Base-by-base conservation (phyloP, 306 rosid genomes). In the Leucaena leucocephala region DNA sequence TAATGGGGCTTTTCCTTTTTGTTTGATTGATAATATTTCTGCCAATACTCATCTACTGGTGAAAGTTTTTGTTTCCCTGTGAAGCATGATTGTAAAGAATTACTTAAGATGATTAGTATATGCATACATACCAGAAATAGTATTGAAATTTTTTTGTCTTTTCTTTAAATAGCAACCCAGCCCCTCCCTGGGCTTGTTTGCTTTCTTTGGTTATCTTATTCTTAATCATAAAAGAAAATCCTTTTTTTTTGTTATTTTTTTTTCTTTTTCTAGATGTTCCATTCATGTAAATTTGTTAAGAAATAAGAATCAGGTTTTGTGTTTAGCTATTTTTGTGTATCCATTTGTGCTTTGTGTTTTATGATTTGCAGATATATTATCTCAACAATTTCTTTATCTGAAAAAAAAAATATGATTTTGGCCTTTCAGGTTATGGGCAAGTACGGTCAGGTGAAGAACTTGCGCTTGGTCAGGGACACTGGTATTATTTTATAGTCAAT, bases 401-500 rank as follows among this genome's bases (percentile, higher is more conserved):
- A 33, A 61, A 5, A 33, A 27, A 0, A 10, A 61, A 33, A 22
- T 76, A 64, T 88, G 64, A 38, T 44, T 76, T 81, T 76, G 44
- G 42, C 68, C 80, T 80, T 90, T 83, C 88, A 94, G 98, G 94
- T 88, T 48, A 90, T 94, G 94, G 84, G 90, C 82, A 74, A 83
- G 80, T 94, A 89, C 75, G 98, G 98, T 34, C 86, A 82, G 62
- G 93, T 94, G 77, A 94, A 86, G 88, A 85, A 87, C 78, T 74
- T 94, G 78, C 92, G 97, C 72, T 76, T 94, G 89, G 97, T 94
- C 80, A 88, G 94, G 82, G 94, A 94, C 82, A 90, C 92, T 46
- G 98, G 98, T 94, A 87, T 67, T 10, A 3, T 44, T 82, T 80
- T 87, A 64, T 68, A 43, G 1, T 63, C 17, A 42, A 69, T 58